Evolutionary conservation across 306 rosid species (phyloP).

Genomic region (Lablab purpureus): DNA sequence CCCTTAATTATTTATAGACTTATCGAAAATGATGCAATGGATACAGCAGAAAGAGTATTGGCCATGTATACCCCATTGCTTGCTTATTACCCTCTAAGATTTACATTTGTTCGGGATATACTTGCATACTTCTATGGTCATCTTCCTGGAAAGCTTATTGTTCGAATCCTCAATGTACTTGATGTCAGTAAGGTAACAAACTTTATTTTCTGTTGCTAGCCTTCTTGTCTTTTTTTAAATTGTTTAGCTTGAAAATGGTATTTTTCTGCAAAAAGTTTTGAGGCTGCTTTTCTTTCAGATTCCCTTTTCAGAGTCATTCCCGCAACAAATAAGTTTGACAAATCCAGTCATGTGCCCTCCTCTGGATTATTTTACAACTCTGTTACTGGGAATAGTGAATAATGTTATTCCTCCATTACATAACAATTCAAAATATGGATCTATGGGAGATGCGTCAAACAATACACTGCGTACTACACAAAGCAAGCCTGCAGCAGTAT

Average conservation of each 20-base stretch:
- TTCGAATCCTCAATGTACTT: conserved; percentile 81
- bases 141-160: conserved; percentile 84
- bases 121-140: conserved; percentile 97
- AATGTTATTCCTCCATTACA: conserved; percentile 94
- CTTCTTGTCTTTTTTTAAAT: conserved; percentile 35
- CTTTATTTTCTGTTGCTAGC: conserved; percentile 24
- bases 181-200: conserved; percentile 79
- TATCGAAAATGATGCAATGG: conserved; percentile 90
- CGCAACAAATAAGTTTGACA: conserved; percentile 74
- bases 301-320: conserved; percentile 91
- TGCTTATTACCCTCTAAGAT: conserved; percentile 84
- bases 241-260: conserved; percentile 26
- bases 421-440: conserved; percentile 79
- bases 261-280: conserved; percentile 34
- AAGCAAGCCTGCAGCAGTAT: conserved; percentile 70
- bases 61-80: conserved; percentile 71
- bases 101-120: conserved; percentile 97
- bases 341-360: conserved; percentile 92
- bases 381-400: conserved; percentile 91
- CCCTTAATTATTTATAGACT: conserved; percentile 92
- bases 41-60: conserved; percentile 81
- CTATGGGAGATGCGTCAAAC: conserved; percentile 61
- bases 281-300: conserved; percentile 69
- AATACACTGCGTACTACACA: conserved; percentile 66
- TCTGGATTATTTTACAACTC: conserved; percentile 86